Conservation (phyloP, 352 stramenopile species). For the Globisporangium okanoganense region DNA sequence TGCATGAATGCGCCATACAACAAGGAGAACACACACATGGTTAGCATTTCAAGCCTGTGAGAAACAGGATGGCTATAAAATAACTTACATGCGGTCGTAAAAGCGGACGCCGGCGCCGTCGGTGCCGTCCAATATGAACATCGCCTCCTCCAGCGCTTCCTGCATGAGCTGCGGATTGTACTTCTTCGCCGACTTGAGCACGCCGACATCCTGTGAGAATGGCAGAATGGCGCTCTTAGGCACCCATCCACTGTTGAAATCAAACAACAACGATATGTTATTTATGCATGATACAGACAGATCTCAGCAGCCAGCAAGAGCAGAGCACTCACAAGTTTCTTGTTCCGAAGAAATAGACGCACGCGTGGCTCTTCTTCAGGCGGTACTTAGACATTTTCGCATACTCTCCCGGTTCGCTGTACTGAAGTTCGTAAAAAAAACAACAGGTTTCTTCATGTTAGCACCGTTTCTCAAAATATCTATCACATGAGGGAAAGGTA, state of each 20-base stretch:
- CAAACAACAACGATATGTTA: not conserved
- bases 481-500: not conserved
- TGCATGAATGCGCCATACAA: constrained; percentile 20
- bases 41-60: constrained; percentile 5
- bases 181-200: constrained; percentile 61
- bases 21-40: not conserved
- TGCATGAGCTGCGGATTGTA: constrained; percentile 71
- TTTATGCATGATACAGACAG: not conserved
- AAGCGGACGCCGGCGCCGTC: constrained; percentile 53
- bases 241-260: constrained; percentile 60
- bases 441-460: not conserved
- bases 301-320: not conserved
- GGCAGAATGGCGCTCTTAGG: constrained; percentile 63
- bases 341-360: constrained; percentile 85
- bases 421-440: constrained; percentile 32
- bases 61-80: not conserved
- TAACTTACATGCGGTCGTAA: constrained; percentile 79
- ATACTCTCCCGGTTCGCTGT: constrained; percentile 79
- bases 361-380: constrained; percentile 69
- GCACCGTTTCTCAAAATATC: not conserved
- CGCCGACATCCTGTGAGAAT: constrained; percentile 63
- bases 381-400: constrained; percentile 76
- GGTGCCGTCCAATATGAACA: constrained; percentile 55
- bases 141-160: constrained; percentile 68
- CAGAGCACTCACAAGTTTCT: constrained; percentile 75